Evolutionary conservation across 208 protist species (phyloP).

Genomic region (Trypanosoma cruzi): DNA sequence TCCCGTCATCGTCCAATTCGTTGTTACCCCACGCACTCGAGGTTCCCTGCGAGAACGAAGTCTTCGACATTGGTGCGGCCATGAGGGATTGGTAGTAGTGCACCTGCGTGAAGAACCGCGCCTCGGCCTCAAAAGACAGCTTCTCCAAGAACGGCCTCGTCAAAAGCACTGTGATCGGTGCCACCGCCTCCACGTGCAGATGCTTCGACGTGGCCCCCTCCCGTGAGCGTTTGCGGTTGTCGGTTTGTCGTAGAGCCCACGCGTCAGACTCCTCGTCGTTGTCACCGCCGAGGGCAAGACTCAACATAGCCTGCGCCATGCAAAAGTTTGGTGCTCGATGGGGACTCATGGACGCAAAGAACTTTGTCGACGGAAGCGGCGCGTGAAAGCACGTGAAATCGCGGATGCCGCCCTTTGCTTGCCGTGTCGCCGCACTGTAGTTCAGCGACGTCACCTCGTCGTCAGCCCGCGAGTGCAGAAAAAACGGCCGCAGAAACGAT

Average conservation of each 20-base stretch:
- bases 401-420: neutral
- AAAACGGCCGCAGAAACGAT: conserved; percentile 46
- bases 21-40: neutral
- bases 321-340: conserved; percentile 36
- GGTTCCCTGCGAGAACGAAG: neutral
- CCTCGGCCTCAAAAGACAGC: conserved; percentile 15
- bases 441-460: conserved; percentile 38
- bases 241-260: conserved; percentile 55
- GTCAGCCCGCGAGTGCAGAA: conserved; percentile 13
- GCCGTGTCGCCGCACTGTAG: conserved; percentile 36
- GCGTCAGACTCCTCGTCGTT: conserved; percentile 26
- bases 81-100: conserved; percentile 3
- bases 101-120: conserved; percentile 10
- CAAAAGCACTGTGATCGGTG: conserved; percentile 63
- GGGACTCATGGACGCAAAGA: conserved; percentile 39
- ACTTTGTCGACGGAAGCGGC: conserved; percentile 44
- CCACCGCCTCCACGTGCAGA: conserved; percentile 61
- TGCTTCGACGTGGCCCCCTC: conserved; percentile 76
- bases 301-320: conserved; percentile 25
- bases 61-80: neutral
- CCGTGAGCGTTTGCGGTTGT: conserved; percentile 73
- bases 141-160: conserved; percentile 41
- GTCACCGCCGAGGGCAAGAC: neutral
- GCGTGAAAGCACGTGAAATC: conserved; percentile 49
- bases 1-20: neutral